Evolutionary conservation across 78 protist genomes (phyloP), one percentile per base, ranked within the genome.

Genomic region (Speleostelium caveatum): DNA sequence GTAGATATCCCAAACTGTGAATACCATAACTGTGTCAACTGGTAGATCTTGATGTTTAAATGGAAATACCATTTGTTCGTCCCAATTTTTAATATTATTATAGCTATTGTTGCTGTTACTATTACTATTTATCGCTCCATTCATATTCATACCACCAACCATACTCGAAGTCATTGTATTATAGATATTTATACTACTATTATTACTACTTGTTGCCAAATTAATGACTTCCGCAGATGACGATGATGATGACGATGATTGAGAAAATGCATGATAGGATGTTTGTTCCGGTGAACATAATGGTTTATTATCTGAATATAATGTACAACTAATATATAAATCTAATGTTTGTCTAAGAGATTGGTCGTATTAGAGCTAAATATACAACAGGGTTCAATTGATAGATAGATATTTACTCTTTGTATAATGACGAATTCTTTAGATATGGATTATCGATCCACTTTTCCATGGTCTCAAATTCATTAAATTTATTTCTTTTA

Each of bases 31-130:
- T 62, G 95, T 76, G 55, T 78, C 86, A 24, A 53, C 28, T 32
- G 95, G 95, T 59, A 92, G 41, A 68, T 92, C 95, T 58, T 73
- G 73, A 66, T 92, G 89, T 58, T 85, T 79, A 6, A 92, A 49
- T 35, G 95, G 95, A 10, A 92, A 36, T 33, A 35, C 38, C 1
- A 92, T 32, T 28, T 53, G 41, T 55, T 89, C 88, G 39, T 89
- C 94, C 87, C 94, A 89, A 45, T 56, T 89, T 26, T 72, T 38
- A 41, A 49, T 73, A 49, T 38, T 32, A 38, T 32, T 56, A n/a
- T n/a, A n/a, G n/a, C n/a, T n/a, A n/a, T n/a, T n/a, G n/a, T n/a
- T n/a, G n/a, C n/a, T n/a, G n/a, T 49, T 49, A 49, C 12, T 49
- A 49, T 49, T 53, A 53, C 22, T 53, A 53, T 53, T 53, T 22